Evolutionary conservation across 306 rosid genomes (phyloP), one percentile per base, ranked within the genome.

Genomic region (Hippophae tibetana): DNA sequence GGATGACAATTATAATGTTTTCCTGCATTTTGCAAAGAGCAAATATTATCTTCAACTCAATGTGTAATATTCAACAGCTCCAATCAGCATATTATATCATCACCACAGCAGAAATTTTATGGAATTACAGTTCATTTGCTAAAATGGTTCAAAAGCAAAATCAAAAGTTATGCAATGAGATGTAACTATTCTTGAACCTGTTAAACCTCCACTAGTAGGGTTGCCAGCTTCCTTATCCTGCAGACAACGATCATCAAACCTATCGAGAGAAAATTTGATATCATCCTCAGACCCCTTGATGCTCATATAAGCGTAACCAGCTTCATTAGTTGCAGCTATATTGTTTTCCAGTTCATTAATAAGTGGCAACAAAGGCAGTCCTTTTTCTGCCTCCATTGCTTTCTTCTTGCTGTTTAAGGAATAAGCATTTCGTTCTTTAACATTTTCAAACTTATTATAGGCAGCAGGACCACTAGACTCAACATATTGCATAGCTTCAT

Each of bases 301-400:
- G 42, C 60, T 57, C 14, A 41, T 23, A 41, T 18, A 23, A 43
- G 54, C 47, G 7, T 42, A 18, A 47, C 52, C 52, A 53, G 23
- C 64, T 46, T 64, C 26, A 54, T 71, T 52, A 31, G 48, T 53
- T 26, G 26, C 51, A 43, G 6, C 18, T 10, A 9, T 38, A 43
- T 10, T 13, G 47, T 27, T 45, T 49, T 26, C 57, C 10, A 42
- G 42, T 14, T 12, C 26, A 45, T 13, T 45, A 50, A 14, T 45
- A 57, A 52, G 23, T 1, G 9, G 53, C 53, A 49, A 6, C 6
- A 23, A 8, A 3, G n/a, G 11, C 5, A 18, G 8, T 11, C 12
- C 26, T 10, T 45, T 18, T 48, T 9, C 46, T 18, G 51, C 58
- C 58, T 9, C 58, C 38, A 61, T 13, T 31, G 51, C 58, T 14